Evolutionary conservation across 2,329 filamentous ascomycete species (phyloP).

Genomic region (Fusarium guadeloupense): DNA sequence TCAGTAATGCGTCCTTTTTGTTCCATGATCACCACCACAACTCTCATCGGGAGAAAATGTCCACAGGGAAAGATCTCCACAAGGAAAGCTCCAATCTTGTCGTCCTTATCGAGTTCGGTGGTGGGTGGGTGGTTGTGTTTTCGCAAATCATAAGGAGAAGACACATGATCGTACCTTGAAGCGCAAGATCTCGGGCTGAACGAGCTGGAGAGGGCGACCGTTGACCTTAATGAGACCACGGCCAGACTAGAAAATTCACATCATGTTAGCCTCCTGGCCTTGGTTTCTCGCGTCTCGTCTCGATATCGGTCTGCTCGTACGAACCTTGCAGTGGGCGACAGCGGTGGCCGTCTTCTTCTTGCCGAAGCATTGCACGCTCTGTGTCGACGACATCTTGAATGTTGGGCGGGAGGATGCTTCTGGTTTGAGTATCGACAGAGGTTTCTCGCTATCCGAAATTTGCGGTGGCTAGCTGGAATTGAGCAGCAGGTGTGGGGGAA

Average conservation of each 20-base stretch:
- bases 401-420: slow-evolving; percentile 40
- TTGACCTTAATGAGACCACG: slow-evolving; percentile 96
- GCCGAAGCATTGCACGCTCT: slow-evolving; percentile 98
- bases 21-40: slow-evolving; percentile 7
- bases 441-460: too few relatives aligned
- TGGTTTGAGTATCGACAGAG: too few relatives aligned
- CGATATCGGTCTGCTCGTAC: slow-evolving; percentile 39
- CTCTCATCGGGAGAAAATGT: not conserved
- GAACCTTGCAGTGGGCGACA: slow-evolving; percentile 93
- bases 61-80: not conserved
- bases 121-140: not conserved
- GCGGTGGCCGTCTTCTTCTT: slow-evolving; percentile 94
- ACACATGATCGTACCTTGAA: slow-evolving; percentile 78
- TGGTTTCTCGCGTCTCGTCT: not conserved
- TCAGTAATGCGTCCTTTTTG: slow-evolving; percentile 41
- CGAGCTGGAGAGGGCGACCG: slow-evolving; percentile 91
- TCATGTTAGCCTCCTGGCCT: slow-evolving; percentile 43
- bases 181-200: slow-evolving; percentile 95
- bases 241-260: slow-evolving; percentile 49
- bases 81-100: too few relatives aligned
- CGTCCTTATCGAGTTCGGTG: slow-evolving; percentile 15
- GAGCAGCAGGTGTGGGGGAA: too few relatives aligned
- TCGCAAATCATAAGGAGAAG: slow-evolving; percentile 9
- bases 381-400: slow-evolving; percentile 71
- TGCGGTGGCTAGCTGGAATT: too few relatives aligned